phyloP scores from a whole-genome alignment of 1,284 basidiomycete genomes.

The Tetrapyrgos nigripes region DNA sequence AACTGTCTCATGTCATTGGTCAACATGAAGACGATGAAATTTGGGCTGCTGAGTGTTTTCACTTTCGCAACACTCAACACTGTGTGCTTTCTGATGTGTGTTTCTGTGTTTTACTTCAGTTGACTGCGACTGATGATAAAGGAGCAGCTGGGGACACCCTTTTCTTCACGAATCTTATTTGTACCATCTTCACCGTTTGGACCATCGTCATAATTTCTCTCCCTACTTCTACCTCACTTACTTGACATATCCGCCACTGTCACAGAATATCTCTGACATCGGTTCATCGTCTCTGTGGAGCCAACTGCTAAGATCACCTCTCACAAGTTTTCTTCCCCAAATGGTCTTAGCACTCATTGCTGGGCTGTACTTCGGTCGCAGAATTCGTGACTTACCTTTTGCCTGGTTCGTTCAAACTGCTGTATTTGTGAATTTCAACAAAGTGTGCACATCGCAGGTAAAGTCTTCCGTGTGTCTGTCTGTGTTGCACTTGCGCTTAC shows the following conservation, averaged over 20 bases:
- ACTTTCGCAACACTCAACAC: constrained; percentile 75
- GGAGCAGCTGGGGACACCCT: constrained; percentile 86
- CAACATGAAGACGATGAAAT: constrained; percentile 67
- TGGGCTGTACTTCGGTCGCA: constrained; percentile 69
- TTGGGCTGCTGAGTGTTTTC: constrained; percentile 69
- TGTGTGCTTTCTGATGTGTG: constrained; percentile 81
- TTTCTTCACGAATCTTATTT: constrained; percentile 94
- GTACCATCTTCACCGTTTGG: constrained; percentile 90
- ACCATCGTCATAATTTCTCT: constrained; percentile 98
- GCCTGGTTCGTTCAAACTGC: constrained; percentile 94
- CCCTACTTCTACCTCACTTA: constrained; percentile 97
- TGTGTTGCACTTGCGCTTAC: constrained; percentile 2
- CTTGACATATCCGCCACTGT: constrained; percentile 64
- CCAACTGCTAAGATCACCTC: constrained; percentile 60
- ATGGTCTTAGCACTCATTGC: constrained; percentile 70
- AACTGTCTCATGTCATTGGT: constrained; percentile 49
- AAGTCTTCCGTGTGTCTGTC: constrained; percentile 12
- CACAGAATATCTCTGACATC: constrained; percentile 32
- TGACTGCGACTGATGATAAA: constrained; percentile 6
- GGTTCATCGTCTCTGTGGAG: constrained; percentile 50
- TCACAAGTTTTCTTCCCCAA: constrained; percentile 79
- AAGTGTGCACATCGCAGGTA: constrained; percentile 97
- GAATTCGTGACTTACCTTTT: constrained; percentile 67
- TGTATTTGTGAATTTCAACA: constrained; percentile 94
- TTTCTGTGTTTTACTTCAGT: constrained; percentile 25